Evolutionary conservation across 106 monocot genomes (phyloP).

Genomic region (Allium cepa): DNA sequence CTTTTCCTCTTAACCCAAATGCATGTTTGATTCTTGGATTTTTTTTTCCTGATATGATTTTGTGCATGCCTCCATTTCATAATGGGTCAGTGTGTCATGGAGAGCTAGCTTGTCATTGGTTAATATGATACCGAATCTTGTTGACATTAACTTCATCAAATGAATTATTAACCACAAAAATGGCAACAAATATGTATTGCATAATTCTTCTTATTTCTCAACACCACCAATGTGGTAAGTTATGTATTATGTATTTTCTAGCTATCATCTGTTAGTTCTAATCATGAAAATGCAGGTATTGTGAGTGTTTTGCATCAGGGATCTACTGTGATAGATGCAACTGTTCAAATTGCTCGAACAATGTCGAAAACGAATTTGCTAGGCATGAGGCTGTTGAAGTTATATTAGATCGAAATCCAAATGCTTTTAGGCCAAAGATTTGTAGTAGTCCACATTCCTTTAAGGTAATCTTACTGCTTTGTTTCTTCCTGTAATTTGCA

Average conservation of each 20-base stretch:
- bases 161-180: too few species aligned
- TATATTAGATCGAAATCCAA: constrained; percentile 65
- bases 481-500: not conserved
- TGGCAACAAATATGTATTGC: too few species aligned
- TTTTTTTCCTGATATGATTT: too few species aligned
- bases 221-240: not conserved
- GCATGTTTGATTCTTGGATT: too few species aligned
- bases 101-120: too few species aligned
- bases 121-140: too few species aligned
- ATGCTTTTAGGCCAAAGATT: constrained; percentile 73
- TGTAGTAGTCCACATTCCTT: constrained; percentile 47
- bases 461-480: not conserved
- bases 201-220: not conserved
- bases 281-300: constrained; percentile 28
- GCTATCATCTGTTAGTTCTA: not conserved
- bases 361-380: constrained; percentile 54
- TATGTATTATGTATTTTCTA: not conserved
- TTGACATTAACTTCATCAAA: too few species aligned
- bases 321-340: constrained; percentile 68
- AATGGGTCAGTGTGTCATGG: too few species aligned
- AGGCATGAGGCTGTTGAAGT: constrained; percentile 68
- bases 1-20: too few species aligned
- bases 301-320: constrained; percentile 70
- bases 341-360: constrained; percentile 50
- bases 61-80: too few species aligned